Evolutionary conservation across 2,329 filamentous ascomycete genomes (phyloP), one percentile per base, ranked within the genome.

Genomic region (Diaporthe humulicola): DNA sequence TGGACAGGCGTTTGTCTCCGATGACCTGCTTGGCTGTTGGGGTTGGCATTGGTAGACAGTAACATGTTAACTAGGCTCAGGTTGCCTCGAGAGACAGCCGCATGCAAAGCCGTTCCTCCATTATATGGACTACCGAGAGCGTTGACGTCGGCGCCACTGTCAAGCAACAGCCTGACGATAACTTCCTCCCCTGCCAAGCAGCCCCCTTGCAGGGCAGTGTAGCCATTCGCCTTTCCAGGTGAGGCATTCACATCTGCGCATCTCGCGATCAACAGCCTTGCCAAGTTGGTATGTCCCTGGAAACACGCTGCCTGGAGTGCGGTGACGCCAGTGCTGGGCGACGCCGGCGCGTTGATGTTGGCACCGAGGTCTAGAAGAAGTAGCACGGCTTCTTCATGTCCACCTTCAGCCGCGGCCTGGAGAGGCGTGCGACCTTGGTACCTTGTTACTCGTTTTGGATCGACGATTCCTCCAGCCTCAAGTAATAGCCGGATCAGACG

Each of bases 341-440:
- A 77, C 17, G 78, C 61, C 12, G 76, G 75, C 74, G 81, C 81
- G 70, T 86, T 81, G 19, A 86, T 72, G 19, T 85, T 75, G 9
- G 84, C 85, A 17, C 85, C 85, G 9, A 74, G 76, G 2, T 80
- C 78, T 58, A 86, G 75, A 15, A 87, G 80, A 57, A 77, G 74
- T 22, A 77, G 74, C 7, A 82, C 79, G 3, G 82, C 72, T 8
- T 77, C 75, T 15, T 75, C 12, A 72, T 81, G 75, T 0, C 82
- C 82, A 3, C 77, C 78, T 17, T 80, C 78, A 3, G 81, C 80
- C 8, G 84, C 84, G 76, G 77, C 81, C 81, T 79, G 88, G 79
- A 82, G 84, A 76, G 78, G 85, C 79, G 75, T 88, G 77, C 78
- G 82, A 76, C 75, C 84, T 58, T 79, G 79, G 66, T 82, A 83